Percentiles rank a stretch among this genome's conserved stretches.
Conservation (phyloP, 75 land plant species). For the Pinus albicaulis region DNA sequence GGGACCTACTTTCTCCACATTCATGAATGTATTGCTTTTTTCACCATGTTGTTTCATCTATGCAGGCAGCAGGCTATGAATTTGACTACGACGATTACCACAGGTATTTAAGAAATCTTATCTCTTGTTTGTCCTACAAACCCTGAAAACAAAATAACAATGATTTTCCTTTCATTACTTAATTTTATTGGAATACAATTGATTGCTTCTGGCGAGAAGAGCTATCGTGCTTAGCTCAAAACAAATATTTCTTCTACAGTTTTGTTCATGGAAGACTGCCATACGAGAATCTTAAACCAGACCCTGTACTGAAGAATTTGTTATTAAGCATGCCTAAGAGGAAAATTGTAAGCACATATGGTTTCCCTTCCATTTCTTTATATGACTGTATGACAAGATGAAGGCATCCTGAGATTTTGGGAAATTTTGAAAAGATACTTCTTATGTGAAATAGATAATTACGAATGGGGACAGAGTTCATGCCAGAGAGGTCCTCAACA, state of each 20-base stretch:
- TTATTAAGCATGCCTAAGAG: too few species aligned
- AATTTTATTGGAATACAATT: too few species aligned
- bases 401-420: too few species aligned
- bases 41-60: not conserved
- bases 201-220: not conserved
- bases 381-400: too few species aligned
- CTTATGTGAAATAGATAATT: constrained; percentile 54
- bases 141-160: too few species aligned
- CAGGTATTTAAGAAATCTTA: constrained; percentile 27
- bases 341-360: constrained; percentile 52
- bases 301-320: too few species aligned
- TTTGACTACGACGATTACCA: constrained; percentile 90
- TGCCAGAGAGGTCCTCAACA: constrained; percentile 54
- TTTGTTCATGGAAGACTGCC: constrained; percentile 78
- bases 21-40: not conserved
- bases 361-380: not conserved
- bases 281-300: constrained; percentile 75
- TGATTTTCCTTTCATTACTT: not conserved
- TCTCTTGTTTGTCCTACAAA: not conserved
- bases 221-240: not conserved
- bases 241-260: constrained; percentile 18
- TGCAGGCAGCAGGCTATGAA: constrained; percentile 77
- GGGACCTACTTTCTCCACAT: too few species aligned
- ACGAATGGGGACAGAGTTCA: constrained; percentile 77
- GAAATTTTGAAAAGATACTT: too few species aligned